Evolutionary conservation across 768 basidiomycete species (phyloP).

Genomic region (Termitomyces sp.): DNA sequence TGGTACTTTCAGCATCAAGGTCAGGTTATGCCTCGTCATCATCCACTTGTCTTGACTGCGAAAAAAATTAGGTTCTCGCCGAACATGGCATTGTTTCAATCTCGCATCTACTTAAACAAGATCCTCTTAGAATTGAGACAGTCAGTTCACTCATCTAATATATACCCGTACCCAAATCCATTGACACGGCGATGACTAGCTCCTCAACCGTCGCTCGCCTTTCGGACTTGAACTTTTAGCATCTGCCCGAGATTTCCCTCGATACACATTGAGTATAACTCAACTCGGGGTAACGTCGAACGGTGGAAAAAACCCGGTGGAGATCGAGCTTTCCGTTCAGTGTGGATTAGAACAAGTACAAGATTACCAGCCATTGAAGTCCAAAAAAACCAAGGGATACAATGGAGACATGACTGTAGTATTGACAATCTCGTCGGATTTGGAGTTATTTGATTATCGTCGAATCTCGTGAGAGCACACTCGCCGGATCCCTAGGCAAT

Average conservation of each 20-base stretch:
- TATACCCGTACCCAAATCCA: neutral
- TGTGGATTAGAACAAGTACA: constrained; percentile 45
- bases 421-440: constrained; percentile 74
- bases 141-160: constrained; percentile 29
- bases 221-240: constrained; percentile 72
- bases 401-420: constrained; percentile 62
- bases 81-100: constrained; percentile 69
- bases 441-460: constrained; percentile 74
- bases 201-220: constrained; percentile 69
- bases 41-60: neutral
- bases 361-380: constrained; percentile 22
- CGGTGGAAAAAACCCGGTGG: constrained; percentile 49
- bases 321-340: constrained; percentile 51
- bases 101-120: constrained; percentile 49
- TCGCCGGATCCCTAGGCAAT: neutral
- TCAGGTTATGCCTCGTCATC: neutral
- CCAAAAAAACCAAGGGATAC: constrained; percentile 43
- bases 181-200: constrained; percentile 31
- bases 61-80: constrained; percentile 59
- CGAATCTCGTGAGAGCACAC: constrained; percentile 60
- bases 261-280: constrained; percentile 51
- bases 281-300: constrained; percentile 42
- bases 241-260: constrained; percentile 60
- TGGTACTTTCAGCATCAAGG: constrained; percentile 9
- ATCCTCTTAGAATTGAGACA: constrained; percentile 59